Base-by-base conservation (phyloP, 2,329 filamentous ascomycete genomes). In the Aquanectria penicillioides region DNA sequence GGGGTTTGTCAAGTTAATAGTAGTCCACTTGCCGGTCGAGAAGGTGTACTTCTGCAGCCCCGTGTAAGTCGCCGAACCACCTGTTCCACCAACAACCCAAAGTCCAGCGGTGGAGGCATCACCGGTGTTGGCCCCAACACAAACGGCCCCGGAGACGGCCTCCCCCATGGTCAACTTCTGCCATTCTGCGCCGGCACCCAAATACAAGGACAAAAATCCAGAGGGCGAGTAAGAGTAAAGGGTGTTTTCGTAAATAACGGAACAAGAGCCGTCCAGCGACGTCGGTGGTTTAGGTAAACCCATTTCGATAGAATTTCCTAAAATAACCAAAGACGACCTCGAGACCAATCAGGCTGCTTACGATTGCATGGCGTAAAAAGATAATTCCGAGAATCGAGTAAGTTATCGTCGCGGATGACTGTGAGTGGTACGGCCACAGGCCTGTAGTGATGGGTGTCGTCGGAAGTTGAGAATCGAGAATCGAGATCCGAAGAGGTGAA, bases 171-270 rank as follows among this genome's bases (percentile, higher is more conserved):
- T 70, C 65, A 95, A 75, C 65, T 81, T 73, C 63, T 84, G 79
- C 94, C 94, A 97, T 77, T 86, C 77, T 44, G 87, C 90, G 47
- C 90, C 90, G 64, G 87, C 76, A 62, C 85, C 77, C 63, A 98
- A 78, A 11, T 82, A 76, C 64, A 98, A 77, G 8, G 90, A 90
- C 73, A 93, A 86, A 69, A 98, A 94, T 23, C 87, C 91, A 41
- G 86, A 78, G 8, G 87, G 78, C 6, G 92, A 92, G 75, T 92
- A 97, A 40, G 91, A 88, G 79, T 96, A 98, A 50, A 98, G 86
- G 11, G 88, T 93, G 74, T 93, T 89, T 72, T 93, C 83, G 79
- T 92, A 83, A 61, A 97, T 84, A 71, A 90, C 86, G 57, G 93
- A 93, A 78, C 94, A 98, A 70, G 92, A 88, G 76, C 89, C 87